phyloP scores from a whole-genome alignment of 106 monocot genomes.

The Acanthochlamys bracteata region DNA sequence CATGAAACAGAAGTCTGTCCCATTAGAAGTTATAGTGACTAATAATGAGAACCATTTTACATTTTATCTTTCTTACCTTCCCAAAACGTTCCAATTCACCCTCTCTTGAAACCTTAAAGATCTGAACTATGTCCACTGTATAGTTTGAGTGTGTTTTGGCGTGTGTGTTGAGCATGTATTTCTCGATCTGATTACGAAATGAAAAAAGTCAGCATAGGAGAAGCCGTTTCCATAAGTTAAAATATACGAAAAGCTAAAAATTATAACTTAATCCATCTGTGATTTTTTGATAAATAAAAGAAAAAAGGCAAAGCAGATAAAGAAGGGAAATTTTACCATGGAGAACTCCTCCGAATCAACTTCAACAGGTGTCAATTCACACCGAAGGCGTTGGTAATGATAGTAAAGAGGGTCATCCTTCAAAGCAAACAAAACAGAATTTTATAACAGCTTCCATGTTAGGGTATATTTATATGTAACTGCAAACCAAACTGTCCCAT shows the following conservation, averaged over 20 bases:
- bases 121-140: constrained; percentile 50
- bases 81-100: constrained; percentile 57
- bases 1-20: constrained; percentile 5
- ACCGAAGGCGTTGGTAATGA: constrained; percentile 57
- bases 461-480: no score
- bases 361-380: constrained; percentile 61
- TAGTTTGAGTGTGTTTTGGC: constrained; percentile 77
- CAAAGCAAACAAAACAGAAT: neutral
- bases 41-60: neutral
- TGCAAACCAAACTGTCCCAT: no score
- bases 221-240: neutral
- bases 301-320: neutral
- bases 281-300: neutral
- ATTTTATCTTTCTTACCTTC: constrained; percentile 34
- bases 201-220: neutral
- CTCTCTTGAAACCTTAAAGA: constrained; percentile 64
- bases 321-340: constrained; percentile 41
- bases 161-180: constrained; percentile 84
- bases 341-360: constrained; percentile 54
- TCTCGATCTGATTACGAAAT: constrained; percentile 44
- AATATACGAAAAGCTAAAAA: neutral
- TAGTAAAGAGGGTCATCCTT: constrained; percentile 75
- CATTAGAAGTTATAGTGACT: neutral
- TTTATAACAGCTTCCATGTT: no score
- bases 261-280: neutral